Percentiles rank a stretch among this genome's conserved stretches.
Conservation (phyloP, 1,284 basidiomycete species). For the Trametes polyzona region DNA sequence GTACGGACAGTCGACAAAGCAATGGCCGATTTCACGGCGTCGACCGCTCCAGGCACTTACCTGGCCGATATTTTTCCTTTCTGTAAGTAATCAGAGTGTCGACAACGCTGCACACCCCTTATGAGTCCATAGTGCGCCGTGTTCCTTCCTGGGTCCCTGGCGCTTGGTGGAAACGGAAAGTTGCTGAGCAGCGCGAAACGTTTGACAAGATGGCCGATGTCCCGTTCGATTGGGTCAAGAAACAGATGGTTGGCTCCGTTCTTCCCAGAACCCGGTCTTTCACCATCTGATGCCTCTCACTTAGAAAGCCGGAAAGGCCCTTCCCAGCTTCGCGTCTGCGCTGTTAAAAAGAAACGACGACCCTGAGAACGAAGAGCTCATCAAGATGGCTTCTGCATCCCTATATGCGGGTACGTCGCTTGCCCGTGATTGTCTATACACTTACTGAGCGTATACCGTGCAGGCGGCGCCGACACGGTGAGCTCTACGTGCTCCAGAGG, state of each 20-base stretch:
- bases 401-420: constrained; percentile 32
- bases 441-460: neutral
- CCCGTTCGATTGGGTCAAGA: constrained; percentile 29
- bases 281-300: neutral
- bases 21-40: constrained; percentile 33
- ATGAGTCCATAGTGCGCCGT: constrained; percentile 15
- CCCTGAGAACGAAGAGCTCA: constrained; percentile 30
- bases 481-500: neutral
- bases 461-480: constrained; percentile 36
- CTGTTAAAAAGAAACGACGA: constrained; percentile 25
- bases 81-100: constrained; percentile 22
- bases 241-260: constrained; percentile 28
- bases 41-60: constrained; percentile 34
- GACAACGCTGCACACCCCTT: neutral
- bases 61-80: constrained; percentile 38
- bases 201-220: constrained; percentile 27
- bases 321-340: constrained; percentile 32
- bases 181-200: constrained; percentile 21
- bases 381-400: constrained; percentile 34
- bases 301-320: constrained; percentile 34
- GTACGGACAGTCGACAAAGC: constrained; percentile 37
- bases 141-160: constrained; percentile 38
- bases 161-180: constrained; percentile 29
- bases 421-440: constrained; percentile 1
- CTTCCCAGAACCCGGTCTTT: neutral